These are phyloP conservation scores for Piper longum DNA, from an alignment of 164 flowering plant species.

Conservation along the genomic window DNA sequence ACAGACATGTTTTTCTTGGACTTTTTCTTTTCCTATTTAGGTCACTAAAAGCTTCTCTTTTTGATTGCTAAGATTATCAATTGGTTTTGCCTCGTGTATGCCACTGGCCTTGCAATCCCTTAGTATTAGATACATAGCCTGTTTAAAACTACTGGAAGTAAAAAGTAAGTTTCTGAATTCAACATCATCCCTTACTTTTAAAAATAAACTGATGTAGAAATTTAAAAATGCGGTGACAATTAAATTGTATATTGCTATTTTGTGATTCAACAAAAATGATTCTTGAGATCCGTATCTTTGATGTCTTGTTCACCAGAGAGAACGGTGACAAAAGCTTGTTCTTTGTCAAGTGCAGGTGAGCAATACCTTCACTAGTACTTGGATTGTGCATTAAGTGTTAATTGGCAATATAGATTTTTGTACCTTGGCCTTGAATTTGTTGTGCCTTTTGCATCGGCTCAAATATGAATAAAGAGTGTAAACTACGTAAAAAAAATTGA, in stretches of 20 bases:
- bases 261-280: neutral
- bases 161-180: conserved; percentile 35
- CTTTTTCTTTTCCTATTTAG: too few species aligned
- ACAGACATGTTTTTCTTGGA: too few species aligned
- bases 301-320: conserved; percentile 44
- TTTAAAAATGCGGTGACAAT: too few species aligned
- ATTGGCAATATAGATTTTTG: too few species aligned
- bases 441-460: too few species aligned
- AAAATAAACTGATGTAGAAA: neutral
- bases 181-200: neutral
- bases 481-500: too few species aligned
- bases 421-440: too few species aligned
- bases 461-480: too few species aligned
- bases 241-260: neutral
- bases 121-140: conserved; percentile 46
- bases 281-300: neutral
- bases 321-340: conserved; percentile 90
- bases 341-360: conserved; percentile 88
- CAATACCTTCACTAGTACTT: conserved; percentile 1
- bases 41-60: neutral
- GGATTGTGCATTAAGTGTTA: neutral
- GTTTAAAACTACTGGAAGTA: conserved; percentile 78
- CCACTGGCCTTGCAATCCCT: conserved; percentile 61
- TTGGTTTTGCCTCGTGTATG: neutral
- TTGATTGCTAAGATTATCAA: neutral